Evolutionary conservation across 768 basidiomycete genomes (phyloP).

Genomic region (Sutorius australiensis): DNA sequence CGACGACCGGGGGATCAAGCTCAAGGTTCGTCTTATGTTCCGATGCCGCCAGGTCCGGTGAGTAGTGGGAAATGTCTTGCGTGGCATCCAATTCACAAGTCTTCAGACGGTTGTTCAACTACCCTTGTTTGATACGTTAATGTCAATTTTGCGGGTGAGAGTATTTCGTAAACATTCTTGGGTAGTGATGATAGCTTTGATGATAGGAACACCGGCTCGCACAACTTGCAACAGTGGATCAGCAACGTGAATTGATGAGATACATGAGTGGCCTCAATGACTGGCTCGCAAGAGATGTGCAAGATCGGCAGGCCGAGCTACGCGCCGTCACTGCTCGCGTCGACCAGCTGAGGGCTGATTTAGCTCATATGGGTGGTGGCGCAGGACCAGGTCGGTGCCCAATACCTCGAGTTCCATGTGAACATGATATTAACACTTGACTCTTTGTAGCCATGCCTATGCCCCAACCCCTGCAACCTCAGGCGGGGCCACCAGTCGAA

Average conservation of each 20-base stretch:
- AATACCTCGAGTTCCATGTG: background rate
- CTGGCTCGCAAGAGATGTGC: conserved; percentile 77
- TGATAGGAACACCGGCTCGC: conserved; percentile 70
- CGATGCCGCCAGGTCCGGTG: conserved; percentile 54
- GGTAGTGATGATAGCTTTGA: conserved; percentile 6
- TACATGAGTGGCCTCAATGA: conserved; percentile 74
- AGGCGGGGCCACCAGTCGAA: background rate
- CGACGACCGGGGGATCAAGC: conserved; percentile 22
- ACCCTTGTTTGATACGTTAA: conserved; percentile 65
- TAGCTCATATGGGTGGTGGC: conserved; percentile 44
- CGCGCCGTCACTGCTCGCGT: conserved; percentile 62
- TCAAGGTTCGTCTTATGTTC: conserved; percentile 34
- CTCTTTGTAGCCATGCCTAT: conserved; percentile 20
- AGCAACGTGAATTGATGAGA: conserved; percentile 75
- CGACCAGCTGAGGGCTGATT: conserved; percentile 41
- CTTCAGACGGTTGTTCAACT: conserved; percentile 56
- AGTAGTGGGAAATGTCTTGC: conserved; percentile 21
- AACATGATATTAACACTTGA: background rate
- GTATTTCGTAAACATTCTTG: conserved; percentile 1
- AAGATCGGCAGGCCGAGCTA: conserved; percentile 73
- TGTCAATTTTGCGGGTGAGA: conserved; percentile 64
- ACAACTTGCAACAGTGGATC: conserved; percentile 70
- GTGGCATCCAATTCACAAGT: conserved; percentile 3
- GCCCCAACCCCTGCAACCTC: conserved; percentile 23
- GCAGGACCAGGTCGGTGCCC: conserved; percentile 36